phyloP scores from a whole-genome alignment of 306 rosid species.

The Datisca glomerata region DNA sequence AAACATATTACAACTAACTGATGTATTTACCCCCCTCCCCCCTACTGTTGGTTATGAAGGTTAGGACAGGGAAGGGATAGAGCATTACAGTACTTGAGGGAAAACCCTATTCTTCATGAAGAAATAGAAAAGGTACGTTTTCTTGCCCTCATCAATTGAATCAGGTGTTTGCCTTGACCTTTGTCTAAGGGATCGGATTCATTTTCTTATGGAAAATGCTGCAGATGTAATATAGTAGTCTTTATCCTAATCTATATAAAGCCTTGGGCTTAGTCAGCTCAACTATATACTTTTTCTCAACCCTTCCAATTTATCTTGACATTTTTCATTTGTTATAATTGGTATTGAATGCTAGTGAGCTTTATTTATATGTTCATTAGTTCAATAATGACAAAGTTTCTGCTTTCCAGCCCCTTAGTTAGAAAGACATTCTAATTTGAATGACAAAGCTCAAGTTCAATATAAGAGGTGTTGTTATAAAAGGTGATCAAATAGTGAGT shows the following conservation, averaged over 20 bases:
- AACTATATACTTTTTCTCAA: background rate
- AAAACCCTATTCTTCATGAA: constrained; percentile 54
- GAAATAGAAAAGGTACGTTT: constrained; percentile 82
- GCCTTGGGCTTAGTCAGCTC: background rate
- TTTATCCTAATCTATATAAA: background rate
- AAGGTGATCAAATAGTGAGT: no score
- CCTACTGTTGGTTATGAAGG: constrained; percentile 30
- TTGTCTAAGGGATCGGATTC: no score
- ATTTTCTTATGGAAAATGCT: constrained; percentile 9
- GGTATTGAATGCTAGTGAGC: no score
- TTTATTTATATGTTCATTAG: no score
- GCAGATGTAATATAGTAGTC: background rate
- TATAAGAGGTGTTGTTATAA: no score
- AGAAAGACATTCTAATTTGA: no score
- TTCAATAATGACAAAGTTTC: no score
- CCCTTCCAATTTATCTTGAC: background rate
- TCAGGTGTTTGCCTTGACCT: no score
- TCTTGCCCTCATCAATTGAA: no score
- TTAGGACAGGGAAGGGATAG: constrained; percentile 97
- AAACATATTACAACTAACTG: constrained; percentile 3
- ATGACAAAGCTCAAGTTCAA: no score
- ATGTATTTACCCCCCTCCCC: background rate
- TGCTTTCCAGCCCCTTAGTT: no score
- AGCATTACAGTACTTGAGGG: constrained; percentile 75
- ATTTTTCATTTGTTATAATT: no score